Conservation (phyloP, 352 stramenopile genomes). For the Phytophthora aleatoria region DNA sequence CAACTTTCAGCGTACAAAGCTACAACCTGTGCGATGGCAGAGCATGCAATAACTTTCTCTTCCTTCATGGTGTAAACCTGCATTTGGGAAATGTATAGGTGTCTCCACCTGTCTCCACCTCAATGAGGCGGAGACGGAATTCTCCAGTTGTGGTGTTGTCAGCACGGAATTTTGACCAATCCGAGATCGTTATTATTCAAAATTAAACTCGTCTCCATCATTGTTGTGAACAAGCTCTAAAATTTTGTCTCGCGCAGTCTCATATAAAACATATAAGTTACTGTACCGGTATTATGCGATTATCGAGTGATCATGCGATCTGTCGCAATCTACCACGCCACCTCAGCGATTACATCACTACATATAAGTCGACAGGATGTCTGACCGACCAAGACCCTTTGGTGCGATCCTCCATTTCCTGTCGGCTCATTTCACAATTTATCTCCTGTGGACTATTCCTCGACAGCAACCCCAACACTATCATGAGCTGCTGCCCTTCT, state of each 20-base stretch:
- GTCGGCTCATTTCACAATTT: not conserved
- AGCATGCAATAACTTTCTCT: not conserved
- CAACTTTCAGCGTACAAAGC: not conserved
- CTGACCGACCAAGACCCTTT: not conserved
- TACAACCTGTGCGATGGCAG: not conserved
- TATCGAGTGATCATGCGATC: not conserved
- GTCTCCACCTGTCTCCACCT: too few species aligned
- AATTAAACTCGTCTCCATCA: too few species aligned
- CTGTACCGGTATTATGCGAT: too few species aligned
- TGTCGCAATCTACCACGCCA: not conserved
- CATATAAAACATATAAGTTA: too few species aligned
- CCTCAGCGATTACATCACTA: not conserved
- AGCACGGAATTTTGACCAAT: too few species aligned
- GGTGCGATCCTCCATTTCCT: not conserved
- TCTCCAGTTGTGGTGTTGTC: too few species aligned
- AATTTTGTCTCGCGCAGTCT: too few species aligned
- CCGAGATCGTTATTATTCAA: too few species aligned
- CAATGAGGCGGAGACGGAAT: too few species aligned
- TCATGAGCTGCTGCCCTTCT: slow-evolving; percentile 53
- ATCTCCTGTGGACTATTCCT: not conserved
- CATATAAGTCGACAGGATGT: not conserved
- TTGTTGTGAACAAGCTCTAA: too few species aligned
- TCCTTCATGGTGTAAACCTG: not conserved
- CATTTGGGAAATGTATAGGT: too few species aligned
- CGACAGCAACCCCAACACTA: not conserved